A percentile compares a stretch with the other conserved stretches of the same genome.
Evolutionary conservation across 805 yeast species (phyloP).

Genomic region (Dipodascus geniculatus): DNA sequence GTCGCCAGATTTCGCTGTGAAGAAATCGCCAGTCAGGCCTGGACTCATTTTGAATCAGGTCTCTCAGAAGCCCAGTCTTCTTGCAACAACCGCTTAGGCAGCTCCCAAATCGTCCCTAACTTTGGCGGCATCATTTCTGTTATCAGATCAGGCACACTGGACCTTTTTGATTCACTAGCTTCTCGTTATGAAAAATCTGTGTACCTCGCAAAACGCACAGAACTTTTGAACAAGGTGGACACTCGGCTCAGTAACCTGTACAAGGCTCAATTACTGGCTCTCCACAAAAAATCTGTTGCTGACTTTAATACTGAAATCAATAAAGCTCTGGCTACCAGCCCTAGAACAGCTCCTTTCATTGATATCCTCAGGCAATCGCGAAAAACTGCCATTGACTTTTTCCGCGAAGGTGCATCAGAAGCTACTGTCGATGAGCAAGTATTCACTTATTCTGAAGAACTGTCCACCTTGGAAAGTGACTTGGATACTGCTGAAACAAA

Average conservation of each 20-base stretch:
- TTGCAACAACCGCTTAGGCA: constrained; percentile 14
- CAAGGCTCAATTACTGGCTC: constrained; percentile 28
- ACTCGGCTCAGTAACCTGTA: constrained; percentile 33
- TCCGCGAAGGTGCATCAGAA: constrained; percentile 25
- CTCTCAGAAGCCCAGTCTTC: constrained; percentile 25
- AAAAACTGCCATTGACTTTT: constrained; percentile 17
- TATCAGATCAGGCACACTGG: constrained; percentile 37
- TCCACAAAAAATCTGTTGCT: constrained; percentile 27
- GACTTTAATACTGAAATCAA: constrained; percentile 16
- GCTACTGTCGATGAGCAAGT: constrained; percentile 23
- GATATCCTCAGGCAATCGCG: constrained; percentile 20
- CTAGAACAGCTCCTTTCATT: constrained; percentile 14
- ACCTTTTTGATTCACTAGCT: constrained; percentile 56
- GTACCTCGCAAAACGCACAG: constrained; percentile 48
- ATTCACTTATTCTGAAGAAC: constrained; percentile 20
- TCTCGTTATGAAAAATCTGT: constrained; percentile 60
- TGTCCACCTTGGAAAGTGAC: constrained; percentile 22
- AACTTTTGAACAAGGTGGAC: constrained; percentile 39
- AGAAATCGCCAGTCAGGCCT: constrained; percentile 56
- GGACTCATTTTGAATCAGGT: constrained; percentile 31
- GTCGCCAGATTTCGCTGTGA: constrained; percentile 94
- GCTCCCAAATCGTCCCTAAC: constrained; percentile 13
- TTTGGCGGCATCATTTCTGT: constrained; percentile 34
- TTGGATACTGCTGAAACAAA: constrained; percentile 24
- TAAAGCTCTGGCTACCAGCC: constrained; percentile 6